A percentile compares a stretch with the other conserved stretches of the same genome.
These are phyloP conservation scores for Trametes cinnabarina DNA, from an alignment of 768 basidiomycete species.

Conservation along the genomic window DNA sequence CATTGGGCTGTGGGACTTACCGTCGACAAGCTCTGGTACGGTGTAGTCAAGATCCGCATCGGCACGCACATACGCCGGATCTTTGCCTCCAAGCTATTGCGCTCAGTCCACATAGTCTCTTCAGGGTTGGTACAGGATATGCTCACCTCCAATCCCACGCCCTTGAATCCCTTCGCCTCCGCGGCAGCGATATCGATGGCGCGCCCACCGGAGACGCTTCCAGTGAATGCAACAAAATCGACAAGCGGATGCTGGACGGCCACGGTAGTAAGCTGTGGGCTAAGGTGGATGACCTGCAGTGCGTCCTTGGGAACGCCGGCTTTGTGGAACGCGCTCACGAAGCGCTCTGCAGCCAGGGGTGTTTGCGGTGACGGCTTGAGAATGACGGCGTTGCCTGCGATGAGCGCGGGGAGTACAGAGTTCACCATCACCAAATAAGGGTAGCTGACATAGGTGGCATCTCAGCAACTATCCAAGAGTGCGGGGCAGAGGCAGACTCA, in stretches of 20 bases:
- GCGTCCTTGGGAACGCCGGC: slow-evolving; percentile 80
- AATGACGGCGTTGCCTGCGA: slow-evolving; percentile 88
- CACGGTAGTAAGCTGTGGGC: slow-evolving; percentile 55
- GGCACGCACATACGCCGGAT: slow-evolving; percentile 90
- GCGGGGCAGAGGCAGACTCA: slow-evolving; percentile 36
- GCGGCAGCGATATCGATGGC: slow-evolving; percentile 72
- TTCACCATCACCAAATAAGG: slow-evolving; percentile 92
- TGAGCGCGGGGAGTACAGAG: slow-evolving; percentile 84
- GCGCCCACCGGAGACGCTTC: slow-evolving; percentile 76
- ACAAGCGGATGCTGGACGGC: slow-evolving; percentile 65
- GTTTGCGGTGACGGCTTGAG: slow-evolving; percentile 98
- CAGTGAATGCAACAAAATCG: slow-evolving; percentile 89
- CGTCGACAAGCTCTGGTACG: slow-evolving; percentile 85
- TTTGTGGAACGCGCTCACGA: slow-evolving; percentile 61
- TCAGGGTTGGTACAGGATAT: too few species aligned
- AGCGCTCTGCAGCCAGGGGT: slow-evolving; percentile 81
- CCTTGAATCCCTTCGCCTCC: slow-evolving; percentile 70
- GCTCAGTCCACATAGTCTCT: slow-evolving; percentile 7
- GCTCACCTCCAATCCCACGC: slow-evolving; percentile 77
- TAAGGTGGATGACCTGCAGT: slow-evolving; percentile 74
- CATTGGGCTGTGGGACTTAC: too few species aligned
- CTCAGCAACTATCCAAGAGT: neutral
- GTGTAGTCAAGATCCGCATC: slow-evolving; percentile 87
- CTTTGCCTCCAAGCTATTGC: slow-evolving; percentile 93
- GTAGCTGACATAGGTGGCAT: slow-evolving; percentile 48